A percentile compares a stretch with the other conserved stretches of the same genome.
Conservation (phyloP, 75 land plant genomes). For the Cupressus sempervirens region DNA sequence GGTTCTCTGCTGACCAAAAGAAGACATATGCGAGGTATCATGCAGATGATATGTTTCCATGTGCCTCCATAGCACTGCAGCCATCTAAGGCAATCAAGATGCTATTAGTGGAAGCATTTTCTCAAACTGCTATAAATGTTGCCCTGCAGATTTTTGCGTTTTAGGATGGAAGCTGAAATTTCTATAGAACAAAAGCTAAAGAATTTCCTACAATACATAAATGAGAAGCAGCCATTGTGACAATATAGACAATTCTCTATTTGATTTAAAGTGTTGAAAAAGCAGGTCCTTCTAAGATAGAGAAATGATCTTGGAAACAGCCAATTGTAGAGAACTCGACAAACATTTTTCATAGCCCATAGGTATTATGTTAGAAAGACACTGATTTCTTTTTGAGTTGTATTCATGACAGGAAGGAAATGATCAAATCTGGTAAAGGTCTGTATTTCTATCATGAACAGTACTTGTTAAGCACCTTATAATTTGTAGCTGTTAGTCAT, state of each 20-base stretch:
- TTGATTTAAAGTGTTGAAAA: not conserved
- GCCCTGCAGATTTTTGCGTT: not conserved
- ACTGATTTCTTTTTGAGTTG: not conserved
- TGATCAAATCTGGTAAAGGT: not conserved
- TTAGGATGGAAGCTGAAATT: not conserved
- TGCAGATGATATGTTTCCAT: not conserved
- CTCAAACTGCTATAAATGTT: not conserved
- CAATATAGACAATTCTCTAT: not conserved
- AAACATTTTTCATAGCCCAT: not conserved
- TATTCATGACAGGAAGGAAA: not conserved
- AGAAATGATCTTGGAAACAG: not conserved
- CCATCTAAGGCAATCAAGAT: not conserved
- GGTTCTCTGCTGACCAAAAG: not conserved
- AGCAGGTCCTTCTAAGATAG: not conserved
- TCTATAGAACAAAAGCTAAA: not conserved
- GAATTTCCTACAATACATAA: not conserved
- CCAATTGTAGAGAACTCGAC: not conserved
- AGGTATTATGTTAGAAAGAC: not conserved
- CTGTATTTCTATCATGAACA: not conserved
- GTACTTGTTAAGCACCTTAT: not conserved
- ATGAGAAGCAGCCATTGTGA: not conserved
- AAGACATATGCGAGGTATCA: not conserved
- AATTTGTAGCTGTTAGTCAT: not conserved
- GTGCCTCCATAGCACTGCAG: not conserved
- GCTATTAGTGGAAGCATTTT: not conserved